A percentile compares a stretch with the other conserved stretches of the same genome.
Evolutionary conservation across 306 rosid species (phyloP).

Genomic region (Myrica gale): DNA sequence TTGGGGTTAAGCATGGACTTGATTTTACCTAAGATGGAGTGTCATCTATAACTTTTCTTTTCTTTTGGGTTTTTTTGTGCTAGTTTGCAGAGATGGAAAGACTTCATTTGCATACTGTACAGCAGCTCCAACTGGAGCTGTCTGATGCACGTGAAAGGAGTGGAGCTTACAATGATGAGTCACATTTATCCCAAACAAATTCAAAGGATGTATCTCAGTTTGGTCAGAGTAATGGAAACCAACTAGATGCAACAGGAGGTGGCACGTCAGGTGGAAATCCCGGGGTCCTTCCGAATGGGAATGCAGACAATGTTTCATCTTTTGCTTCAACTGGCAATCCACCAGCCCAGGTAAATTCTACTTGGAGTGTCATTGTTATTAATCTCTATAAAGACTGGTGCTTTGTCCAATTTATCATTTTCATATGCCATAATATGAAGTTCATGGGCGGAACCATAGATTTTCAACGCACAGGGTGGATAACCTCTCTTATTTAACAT

Average conservation of each 20-base stretch:
- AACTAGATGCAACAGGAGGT: slow-evolving; percentile 56
- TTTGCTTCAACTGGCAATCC: slow-evolving; percentile 61
- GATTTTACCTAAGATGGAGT: slow-evolving; percentile 6
- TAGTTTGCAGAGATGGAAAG: slow-evolving; percentile 96
- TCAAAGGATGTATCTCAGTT: slow-evolving; percentile 59
- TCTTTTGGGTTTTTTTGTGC: slow-evolving; percentile 31
- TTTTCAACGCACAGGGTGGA: no score
- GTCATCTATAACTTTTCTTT: slow-evolving; percentile 15
- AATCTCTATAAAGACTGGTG: neutral
- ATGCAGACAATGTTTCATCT: slow-evolving; percentile 54
- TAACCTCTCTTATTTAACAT: no score
- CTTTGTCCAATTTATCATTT: neutral
- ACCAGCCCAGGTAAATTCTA: slow-evolving; percentile 55
- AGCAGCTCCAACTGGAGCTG: slow-evolving; percentile 85
- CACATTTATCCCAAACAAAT: slow-evolving; percentile 53
- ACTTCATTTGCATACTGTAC: slow-evolving; percentile 74
- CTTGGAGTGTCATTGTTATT: slow-evolving; percentile 3
- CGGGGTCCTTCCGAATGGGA: slow-evolving; percentile 61
- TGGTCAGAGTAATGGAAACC: slow-evolving; percentile 69
- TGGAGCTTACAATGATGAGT: slow-evolving; percentile 67
- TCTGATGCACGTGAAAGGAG: slow-evolving; percentile 83
- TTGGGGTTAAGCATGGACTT: neutral
- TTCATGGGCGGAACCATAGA: no score
- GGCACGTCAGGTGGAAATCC: slow-evolving; percentile 60
- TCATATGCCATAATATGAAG: no score